A percentile compares a stretch with the other conserved stretches of the same genome.
Conservation (phyloP, 805 yeast species). For the Candida adriatica region DNA sequence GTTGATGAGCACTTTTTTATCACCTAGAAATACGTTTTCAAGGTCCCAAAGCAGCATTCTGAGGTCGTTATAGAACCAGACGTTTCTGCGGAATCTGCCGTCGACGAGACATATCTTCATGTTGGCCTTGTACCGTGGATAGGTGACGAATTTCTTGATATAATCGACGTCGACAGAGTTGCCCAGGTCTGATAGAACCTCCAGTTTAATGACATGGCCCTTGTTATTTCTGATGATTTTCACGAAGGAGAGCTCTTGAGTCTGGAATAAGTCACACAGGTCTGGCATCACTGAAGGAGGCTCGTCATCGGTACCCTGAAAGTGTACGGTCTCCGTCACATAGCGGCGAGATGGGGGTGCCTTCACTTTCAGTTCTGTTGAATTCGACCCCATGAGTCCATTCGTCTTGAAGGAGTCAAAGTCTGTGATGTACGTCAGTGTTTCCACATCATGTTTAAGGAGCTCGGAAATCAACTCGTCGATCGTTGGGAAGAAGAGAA, state of each 20-base stretch:
- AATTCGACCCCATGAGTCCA: conserved; percentile 8
- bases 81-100: conserved; percentile 19
- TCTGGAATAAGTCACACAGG: conserved; percentile 14
- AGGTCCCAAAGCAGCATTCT: conserved; percentile 26
- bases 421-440: conserved; percentile 10
- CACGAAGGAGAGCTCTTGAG: conserved; percentile 26
- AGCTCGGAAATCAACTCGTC: conserved; percentile 20
- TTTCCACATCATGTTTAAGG: conserved; percentile 10
- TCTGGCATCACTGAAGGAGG: conserved; percentile 12
- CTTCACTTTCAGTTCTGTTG: conserved; percentile 15
- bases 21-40: conserved; percentile 12
- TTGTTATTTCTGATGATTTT: conserved; percentile 32
- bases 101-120: conserved; percentile 33
- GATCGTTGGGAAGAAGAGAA: conserved; percentile 18
- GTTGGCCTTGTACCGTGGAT: conserved; percentile 37
- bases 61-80: conserved; percentile 25
- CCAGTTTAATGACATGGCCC: conserved; percentile 33
- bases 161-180: conserved; percentile 15
- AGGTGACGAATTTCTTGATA: conserved; percentile 33
- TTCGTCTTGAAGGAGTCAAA: conserved; percentile 7
- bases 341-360: conserved; percentile 6
- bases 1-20: conserved; percentile 21
- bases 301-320: conserved; percentile 8
- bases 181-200: conserved; percentile 20
- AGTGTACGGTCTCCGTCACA: conserved; percentile 15